phyloP scores from a whole-genome alignment of 164 flowering plant species.

The Platanus orientalis region DNA sequence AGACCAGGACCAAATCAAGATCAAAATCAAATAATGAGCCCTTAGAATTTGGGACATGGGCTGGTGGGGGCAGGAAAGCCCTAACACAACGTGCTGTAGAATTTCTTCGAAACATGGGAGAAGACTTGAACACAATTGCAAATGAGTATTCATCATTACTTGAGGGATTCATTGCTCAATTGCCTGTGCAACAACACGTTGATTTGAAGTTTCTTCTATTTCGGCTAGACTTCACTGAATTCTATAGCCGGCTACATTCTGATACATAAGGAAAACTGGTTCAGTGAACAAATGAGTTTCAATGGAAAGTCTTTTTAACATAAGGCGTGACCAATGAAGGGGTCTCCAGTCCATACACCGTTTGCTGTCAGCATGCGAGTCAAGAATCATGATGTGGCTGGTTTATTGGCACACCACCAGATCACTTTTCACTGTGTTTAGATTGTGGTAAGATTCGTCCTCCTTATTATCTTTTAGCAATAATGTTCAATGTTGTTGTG shows the following conservation, averaged over 20 bases:
- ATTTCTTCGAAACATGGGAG: slow-evolving; percentile 64
- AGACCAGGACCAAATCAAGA: slow-evolving; percentile 36
- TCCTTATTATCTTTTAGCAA: not conserved
- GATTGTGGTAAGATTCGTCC: slow-evolving; percentile 8
- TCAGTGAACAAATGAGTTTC: not conserved
- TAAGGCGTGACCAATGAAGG: slow-evolving; percentile 6
- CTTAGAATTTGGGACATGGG: slow-evolving; percentile 56
- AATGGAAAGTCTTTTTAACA: slow-evolving; percentile 10
- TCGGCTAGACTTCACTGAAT: slow-evolving; percentile 94
- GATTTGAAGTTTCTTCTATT: slow-evolving; percentile 91
- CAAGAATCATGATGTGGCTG: slow-evolving; percentile 9
- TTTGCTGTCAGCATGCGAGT: slow-evolving; percentile 3
- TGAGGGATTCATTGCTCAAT: slow-evolving; percentile 72
- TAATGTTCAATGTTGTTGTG: not conserved
- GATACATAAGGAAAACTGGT: slow-evolving; percentile 18
- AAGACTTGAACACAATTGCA: slow-evolving; percentile 62
- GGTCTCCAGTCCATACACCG: not conserved
- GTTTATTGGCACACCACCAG: slow-evolving; percentile 3
- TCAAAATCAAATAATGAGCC: slow-evolving; percentile 28
- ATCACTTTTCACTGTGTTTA: not conserved
- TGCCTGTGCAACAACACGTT: slow-evolving; percentile 91
- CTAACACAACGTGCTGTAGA: slow-evolving; percentile 73
- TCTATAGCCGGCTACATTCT: slow-evolving; percentile 54
- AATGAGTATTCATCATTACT: slow-evolving; percentile 72
- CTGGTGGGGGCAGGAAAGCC: slow-evolving; percentile 79